These are phyloP conservation scores for Phytophthora cryptogea DNA, from an alignment of 352 stramenopile species.

Conservation along the genomic window DNA sequence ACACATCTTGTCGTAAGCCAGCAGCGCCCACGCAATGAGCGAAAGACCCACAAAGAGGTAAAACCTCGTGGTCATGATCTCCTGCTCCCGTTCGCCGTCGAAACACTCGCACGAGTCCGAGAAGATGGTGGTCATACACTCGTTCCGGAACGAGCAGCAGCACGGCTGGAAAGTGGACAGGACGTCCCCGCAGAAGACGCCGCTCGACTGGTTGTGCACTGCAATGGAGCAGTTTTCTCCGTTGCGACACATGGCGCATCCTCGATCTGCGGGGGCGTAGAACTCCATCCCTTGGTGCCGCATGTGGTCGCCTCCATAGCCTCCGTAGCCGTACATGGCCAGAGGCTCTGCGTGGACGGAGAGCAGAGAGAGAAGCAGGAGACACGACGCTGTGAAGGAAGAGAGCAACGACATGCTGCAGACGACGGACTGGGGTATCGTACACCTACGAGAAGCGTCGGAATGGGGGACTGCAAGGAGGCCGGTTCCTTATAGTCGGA, in stretches of 20 bases:
- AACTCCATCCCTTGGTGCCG: constrained; percentile 37
- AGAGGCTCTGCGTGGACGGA: constrained; percentile 12
- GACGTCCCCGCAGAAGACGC: constrained; percentile 75
- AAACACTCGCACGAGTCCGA: constrained; percentile 73
- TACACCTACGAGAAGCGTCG: neutral
- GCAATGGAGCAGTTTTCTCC: constrained; percentile 70
- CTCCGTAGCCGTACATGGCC: constrained; percentile 22
- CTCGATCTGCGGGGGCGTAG: constrained; percentile 44
- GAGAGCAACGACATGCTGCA: constrained; percentile 1
- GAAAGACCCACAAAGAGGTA: constrained; percentile 75
- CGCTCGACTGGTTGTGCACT: constrained; percentile 48
- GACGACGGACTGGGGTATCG: neutral
- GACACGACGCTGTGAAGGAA: neutral
- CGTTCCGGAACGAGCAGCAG: constrained; percentile 75
- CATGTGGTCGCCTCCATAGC: constrained; percentile 21
- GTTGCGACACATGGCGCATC: constrained; percentile 62
- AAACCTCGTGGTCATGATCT: constrained; percentile 72
- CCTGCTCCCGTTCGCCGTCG: constrained; percentile 54
- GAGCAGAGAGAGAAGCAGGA: constrained; percentile 9
- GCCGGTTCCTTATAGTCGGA: neutral
- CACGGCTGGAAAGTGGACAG: constrained; percentile 69
- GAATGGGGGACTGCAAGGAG: neutral
- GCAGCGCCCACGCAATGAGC: constrained; percentile 53
- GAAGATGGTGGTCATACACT: constrained; percentile 81
- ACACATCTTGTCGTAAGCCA: constrained; percentile 83